Conservation (phyloP, 129 eudicot species). For the Chrysanthemum lavandulifolium region DNA sequence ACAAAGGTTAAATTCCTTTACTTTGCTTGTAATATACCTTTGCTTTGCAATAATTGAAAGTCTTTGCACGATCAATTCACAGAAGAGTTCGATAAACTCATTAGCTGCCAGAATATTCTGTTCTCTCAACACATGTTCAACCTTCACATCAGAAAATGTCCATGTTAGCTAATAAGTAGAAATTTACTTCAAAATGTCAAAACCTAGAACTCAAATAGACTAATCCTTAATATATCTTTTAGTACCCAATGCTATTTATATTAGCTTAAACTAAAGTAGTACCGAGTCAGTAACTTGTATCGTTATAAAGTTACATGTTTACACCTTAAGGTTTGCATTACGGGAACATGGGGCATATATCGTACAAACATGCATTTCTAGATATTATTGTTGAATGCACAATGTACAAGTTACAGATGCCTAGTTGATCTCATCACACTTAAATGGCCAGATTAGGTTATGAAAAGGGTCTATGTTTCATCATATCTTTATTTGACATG, state of each 20-base stretch:
- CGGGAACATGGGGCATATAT: neutral
- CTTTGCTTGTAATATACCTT: slow-evolving; percentile 35
- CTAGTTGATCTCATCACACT: no score
- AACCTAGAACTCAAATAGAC: neutral
- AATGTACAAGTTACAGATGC: no score
- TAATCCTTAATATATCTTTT: no score
- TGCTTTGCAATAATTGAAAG: slow-evolving; percentile 85
- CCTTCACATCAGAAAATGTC: slow-evolving; percentile 34
- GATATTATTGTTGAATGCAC: no score
- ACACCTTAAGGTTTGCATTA: neutral
- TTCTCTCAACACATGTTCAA: slow-evolving; percentile 94
- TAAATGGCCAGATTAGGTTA: no score
- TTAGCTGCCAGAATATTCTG: slow-evolving; percentile 95
- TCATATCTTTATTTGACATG: no score
- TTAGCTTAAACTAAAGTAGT: neutral
- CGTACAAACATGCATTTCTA: neutral
- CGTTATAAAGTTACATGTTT: neutral
- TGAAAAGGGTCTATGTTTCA: no score
- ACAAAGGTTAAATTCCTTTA: neutral
- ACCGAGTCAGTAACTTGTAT: neutral
- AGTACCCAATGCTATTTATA: neutral
- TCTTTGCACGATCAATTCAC: slow-evolving; percentile 82
- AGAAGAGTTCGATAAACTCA: slow-evolving; percentile 94
- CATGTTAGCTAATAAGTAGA: slow-evolving; percentile 1
- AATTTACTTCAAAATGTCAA: slow-evolving; percentile 1